Conservation (phyloP, 2,329 filamentous ascomycete species). For the Fusarium lateritium region DNA sequence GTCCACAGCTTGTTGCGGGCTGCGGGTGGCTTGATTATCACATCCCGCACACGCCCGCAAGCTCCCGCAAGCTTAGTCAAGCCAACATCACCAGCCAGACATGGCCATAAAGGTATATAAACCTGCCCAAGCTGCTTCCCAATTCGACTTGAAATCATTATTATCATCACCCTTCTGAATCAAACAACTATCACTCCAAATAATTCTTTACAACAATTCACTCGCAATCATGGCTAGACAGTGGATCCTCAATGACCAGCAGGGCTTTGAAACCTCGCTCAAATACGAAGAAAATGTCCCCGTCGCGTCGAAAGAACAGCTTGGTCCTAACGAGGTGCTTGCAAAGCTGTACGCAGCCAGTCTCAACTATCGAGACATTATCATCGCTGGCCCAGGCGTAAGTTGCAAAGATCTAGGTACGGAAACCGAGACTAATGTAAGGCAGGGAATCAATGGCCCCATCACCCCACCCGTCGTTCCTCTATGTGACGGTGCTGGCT, state of each 20-base stretch:
- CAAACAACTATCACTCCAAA: neutral
- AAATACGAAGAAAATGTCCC: conserved; percentile 50
- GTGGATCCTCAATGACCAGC: conserved; percentile 48
- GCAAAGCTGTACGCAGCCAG: conserved; percentile 68
- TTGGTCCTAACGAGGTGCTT: conserved; percentile 72
- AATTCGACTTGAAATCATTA: no score
- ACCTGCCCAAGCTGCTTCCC: rapidly evolving
- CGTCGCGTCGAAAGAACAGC: conserved; percentile 43
- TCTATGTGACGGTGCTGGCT: conserved; percentile 60
- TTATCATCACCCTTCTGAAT: no score
- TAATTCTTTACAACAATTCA: neutral
- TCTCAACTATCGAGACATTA: conserved; percentile 65
- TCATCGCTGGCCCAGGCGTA: conserved; percentile 54
- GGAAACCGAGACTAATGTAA: neutral
- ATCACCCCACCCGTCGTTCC: conserved; percentile 51
- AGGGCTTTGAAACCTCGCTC: conserved; percentile 54
- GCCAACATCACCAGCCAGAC: neutral
- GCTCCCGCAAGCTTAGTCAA: neutral
- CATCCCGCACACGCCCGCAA: conserved; percentile 1
- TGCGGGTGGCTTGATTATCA: conserved; percentile 3
- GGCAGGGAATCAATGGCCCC: conserved; percentile 42
- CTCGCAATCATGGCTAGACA: conserved; percentile 30
- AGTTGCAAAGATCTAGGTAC: conserved; percentile 38
- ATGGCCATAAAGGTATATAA: neutral
- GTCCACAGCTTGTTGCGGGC: no score